Evolutionary conservation across 2,329 filamentous ascomycete species (phyloP), one percentile per base, ranked within the genome.

Genomic region (Fusarium scirpi): DNA sequence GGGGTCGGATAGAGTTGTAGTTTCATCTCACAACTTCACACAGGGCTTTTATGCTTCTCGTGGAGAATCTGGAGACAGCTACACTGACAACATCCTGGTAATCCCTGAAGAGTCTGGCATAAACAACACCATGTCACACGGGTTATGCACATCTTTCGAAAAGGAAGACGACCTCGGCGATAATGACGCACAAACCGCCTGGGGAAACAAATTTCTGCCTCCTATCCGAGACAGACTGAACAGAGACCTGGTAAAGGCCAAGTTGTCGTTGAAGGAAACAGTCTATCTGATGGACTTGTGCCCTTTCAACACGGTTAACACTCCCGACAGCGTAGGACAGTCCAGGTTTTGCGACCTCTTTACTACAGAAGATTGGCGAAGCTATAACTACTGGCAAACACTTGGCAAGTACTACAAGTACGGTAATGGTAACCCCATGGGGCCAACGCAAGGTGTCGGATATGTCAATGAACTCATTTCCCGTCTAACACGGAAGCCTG

Each of bases 401-500:
- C 81, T 98, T 11, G 89, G 89, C 69, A 97, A 97, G 78, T 97
- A 91, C 85, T 97, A 97, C 79, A 90, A 91, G 58, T 94, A 90
- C 79, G 89, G 91, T 13, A 86, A 87, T 29, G 94, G 94, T 16
- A 94, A 94, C 76, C 87, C 89, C 0, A 85, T 97, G 9, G 94
- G 92, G 0, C 87, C 94, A 8, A 94, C 93, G 0, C 94, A 97
- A 79, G 94, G 94, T 2, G 91, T 96, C 3, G 94, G 94, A 4
- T 98, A 91, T 76, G 90, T 91, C 58, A 97, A 97, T 79, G 94
- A 98, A 83, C 87, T 98, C 13, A 87, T 97, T 57, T 91, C 94
- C 7, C 89, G 94, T 29, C 82, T 98, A 68, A 97, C 92, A 0
- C 82, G 85, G 32, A 79, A 82, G 18, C 86, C 91, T 0, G 93